These are phyloP conservation scores for Cornus controversa DNA, from an alignment of 148 eudicot species.

Conservation along the genomic window DNA sequence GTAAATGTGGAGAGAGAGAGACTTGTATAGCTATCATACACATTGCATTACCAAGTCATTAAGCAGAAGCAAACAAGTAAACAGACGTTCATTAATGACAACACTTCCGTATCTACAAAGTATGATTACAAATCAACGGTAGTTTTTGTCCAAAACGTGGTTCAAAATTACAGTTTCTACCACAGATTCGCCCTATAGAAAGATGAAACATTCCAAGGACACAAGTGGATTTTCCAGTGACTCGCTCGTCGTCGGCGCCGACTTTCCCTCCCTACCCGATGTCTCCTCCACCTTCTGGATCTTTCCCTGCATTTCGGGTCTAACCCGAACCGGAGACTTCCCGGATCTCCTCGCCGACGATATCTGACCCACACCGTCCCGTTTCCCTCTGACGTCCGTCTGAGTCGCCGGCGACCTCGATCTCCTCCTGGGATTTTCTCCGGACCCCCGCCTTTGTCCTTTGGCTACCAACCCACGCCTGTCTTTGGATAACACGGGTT, in stretches of 20 bases:
- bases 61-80: too few relatives aligned
- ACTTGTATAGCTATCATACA: too few relatives aligned
- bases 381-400: not conserved
- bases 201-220: slow-evolving; percentile 30
- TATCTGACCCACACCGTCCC: not conserved
- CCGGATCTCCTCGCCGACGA: slow-evolving; percentile 29
- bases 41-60: too few relatives aligned
- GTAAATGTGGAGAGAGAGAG: too few relatives aligned
- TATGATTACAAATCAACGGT: not conserved
- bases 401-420: slow-evolving; percentile 12
- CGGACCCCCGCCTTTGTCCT: too few relatives aligned
- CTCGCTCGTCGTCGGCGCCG: slow-evolving; percentile 7
- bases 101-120: too few relatives aligned
- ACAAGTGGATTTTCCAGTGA: slow-evolving; percentile 29
- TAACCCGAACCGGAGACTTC: slow-evolving; percentile 62
- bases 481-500: slow-evolving; percentile 23
- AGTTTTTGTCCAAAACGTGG: not conserved
- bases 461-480: not conserved
- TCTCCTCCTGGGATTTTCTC: not conserved
- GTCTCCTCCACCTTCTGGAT: slow-evolving; percentile 21
- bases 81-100: too few relatives aligned
- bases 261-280: slow-evolving; percentile 7
- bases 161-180: slow-evolving; percentile 2
- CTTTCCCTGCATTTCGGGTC: slow-evolving; percentile 28
- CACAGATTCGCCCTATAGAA: not conserved